phyloP scores from a whole-genome alignment of 1,284 basidiomycete species.

The Cerrena zonata region DNA sequence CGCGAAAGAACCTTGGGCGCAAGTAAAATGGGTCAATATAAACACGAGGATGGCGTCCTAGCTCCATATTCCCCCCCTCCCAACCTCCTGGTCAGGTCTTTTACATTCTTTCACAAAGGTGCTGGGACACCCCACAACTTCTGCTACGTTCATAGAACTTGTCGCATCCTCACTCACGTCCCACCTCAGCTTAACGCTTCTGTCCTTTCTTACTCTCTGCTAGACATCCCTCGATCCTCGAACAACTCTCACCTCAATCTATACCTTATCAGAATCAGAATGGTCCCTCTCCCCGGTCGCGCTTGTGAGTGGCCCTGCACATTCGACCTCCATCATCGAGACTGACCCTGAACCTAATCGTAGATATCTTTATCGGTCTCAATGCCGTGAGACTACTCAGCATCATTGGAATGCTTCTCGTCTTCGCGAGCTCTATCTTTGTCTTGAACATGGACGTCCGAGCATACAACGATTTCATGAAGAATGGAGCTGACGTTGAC shows the following conservation, averaged over 20 bases:
- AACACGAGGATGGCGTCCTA: background rate
- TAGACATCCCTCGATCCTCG: background rate
- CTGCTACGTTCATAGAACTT: background rate
- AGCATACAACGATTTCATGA: slow-evolving; percentile 63
- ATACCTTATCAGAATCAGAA: slow-evolving; percentile 12
- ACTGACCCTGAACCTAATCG: background rate
- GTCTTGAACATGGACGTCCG: slow-evolving; percentile 76
- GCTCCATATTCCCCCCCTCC: slow-evolving; percentile 1
- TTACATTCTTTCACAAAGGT: slow-evolving; percentile 14
- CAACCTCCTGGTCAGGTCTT: slow-evolving; percentile 5
- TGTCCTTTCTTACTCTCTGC: slow-evolving; percentile 5
- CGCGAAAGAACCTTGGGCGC: background rate
- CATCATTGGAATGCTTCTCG: slow-evolving; percentile 71
- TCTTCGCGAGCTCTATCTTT: slow-evolving; percentile 78
- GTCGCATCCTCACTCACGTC: background rate
- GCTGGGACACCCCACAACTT: slow-evolving; percentile 19
- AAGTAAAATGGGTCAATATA: background rate
- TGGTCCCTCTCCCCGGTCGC: slow-evolving; percentile 30
- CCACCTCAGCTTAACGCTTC: background rate
- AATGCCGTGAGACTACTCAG: slow-evolving; percentile 75
- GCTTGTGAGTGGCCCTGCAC: slow-evolving; percentile 30
- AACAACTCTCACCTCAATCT: background rate
- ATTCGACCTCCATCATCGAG: background rate
- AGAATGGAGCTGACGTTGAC: slow-evolving; percentile 32
- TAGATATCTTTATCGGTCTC: slow-evolving; percentile 73